Evolutionary conservation across 345 rosid species (phyloP).

Genomic region (Populus tremula): DNA sequence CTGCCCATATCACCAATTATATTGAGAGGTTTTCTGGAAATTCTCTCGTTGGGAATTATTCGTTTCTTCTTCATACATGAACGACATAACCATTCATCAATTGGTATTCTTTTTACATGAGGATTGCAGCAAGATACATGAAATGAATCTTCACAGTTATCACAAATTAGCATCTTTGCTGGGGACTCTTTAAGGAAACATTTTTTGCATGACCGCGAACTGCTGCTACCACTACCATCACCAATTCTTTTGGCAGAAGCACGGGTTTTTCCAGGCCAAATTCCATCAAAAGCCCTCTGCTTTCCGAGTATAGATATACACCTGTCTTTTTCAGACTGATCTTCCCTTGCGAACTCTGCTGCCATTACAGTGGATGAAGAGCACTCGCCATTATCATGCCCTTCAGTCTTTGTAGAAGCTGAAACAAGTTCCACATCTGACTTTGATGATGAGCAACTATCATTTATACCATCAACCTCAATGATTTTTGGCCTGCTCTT

Average conservation of each 20-base stretch:
- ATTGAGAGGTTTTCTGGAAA: slow-evolving; percentile 32
- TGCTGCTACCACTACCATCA: slow-evolving; percentile 29
- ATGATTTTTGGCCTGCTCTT: slow-evolving; percentile 32
- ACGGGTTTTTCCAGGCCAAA: slow-evolving; percentile 16
- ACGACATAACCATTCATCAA: slow-evolving; percentile 78
- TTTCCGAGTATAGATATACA: slow-evolving; percentile 40
- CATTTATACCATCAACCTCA: slow-evolving; percentile 56
- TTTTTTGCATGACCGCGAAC: slow-evolving; percentile 54
- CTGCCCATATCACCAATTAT: slow-evolving; percentile 33
- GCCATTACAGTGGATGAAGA: slow-evolving; percentile 54
- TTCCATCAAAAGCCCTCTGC: slow-evolving; percentile 34
- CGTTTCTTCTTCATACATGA: slow-evolving; percentile 61
- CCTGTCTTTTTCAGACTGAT: slow-evolving; percentile 38
- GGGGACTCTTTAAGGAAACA: slow-evolving; percentile 51
- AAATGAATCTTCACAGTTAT: slow-evolving; percentile 78
- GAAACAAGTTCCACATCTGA: slow-evolving; percentile 51
- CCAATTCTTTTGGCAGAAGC: slow-evolving; percentile 27
- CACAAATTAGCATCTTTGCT: slow-evolving; percentile 72
- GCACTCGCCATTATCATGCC: slow-evolving; percentile 56
- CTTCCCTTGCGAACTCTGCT: slow-evolving; percentile 32
- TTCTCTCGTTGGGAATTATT: slow-evolving; percentile 31
- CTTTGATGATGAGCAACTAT: slow-evolving; percentile 63
- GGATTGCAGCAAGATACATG: slow-evolving; percentile 73
- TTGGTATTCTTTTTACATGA: slow-evolving; percentile 44
- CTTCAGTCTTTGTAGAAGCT: slow-evolving; percentile 44